Base-by-base conservation (phyloP, 768 basidiomycete species). In the Amanita inopinata region DNA sequence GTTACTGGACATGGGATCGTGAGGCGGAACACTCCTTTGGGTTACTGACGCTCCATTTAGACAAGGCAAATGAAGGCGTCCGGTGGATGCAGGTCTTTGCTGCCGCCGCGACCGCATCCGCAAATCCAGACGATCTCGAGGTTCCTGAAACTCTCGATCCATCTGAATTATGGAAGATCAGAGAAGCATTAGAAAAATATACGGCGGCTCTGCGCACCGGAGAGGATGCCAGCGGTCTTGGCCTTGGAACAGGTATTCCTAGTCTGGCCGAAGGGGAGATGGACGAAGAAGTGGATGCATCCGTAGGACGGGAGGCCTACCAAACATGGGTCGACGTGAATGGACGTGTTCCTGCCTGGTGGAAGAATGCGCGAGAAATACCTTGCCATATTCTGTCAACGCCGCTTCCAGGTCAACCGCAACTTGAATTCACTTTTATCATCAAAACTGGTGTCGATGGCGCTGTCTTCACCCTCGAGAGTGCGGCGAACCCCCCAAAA, bases 1-100 rank as follows among this genome's bases (percentile, higher is more conserved):
- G 87, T 54, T 78, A 87, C 53, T 99, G 91, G 92, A 93, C 89
- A 3, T 94, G 83, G 76, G 91, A 96, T 52, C 71, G 78, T 12
- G 78, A 81, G 48, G 86, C 78, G 3, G 78, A 79, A 38, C 70
- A 70, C 45, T 55, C 74, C 9, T 80, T 74, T 51, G 85, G 85
- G 1, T 48, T 87, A 23, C 70, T 98, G 51, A 79, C 85, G 0
- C 61, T 97, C 14, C 84, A 96, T 54, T 67, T 98, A 42, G 85
- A 91, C 58, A 98, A 98, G 62, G 71, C 71, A 48, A 73, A 90
- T 57, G 80, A 83, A 46, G 83, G 79, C 4, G 83, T 82, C 22
- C 77, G 80, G 51, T 99, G 94, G 94, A 67, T 80, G 40, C 81
- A 88, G 36, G 73, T 98, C 5, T 98, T 99, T 53, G 72, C 79